Percentiles rank a stretch among this genome's conserved stretches.
phyloP scores from a whole-genome alignment of 2,329 filamentous ascomycete genomes.

The Pseudogymnoascus sp. region DNA sequence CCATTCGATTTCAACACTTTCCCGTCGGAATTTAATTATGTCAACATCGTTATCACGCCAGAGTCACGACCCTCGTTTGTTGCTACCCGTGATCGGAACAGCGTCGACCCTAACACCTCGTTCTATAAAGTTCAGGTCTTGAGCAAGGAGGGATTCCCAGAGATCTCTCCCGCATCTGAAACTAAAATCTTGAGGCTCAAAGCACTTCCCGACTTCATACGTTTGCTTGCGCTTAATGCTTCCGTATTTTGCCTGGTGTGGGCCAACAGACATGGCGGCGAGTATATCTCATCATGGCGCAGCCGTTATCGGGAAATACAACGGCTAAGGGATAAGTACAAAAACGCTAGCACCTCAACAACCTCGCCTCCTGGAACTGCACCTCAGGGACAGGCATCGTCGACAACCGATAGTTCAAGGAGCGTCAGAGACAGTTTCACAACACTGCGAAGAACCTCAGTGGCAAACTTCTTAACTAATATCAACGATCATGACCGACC shows the following conservation, averaged over 20 bases:
- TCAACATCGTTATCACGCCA: conserved; percentile 92
- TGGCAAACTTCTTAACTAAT: conserved; percentile 54
- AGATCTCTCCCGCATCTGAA: conserved; percentile 81
- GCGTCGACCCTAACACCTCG: conserved; percentile 29
- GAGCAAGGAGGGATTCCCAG: conserved; percentile 80
- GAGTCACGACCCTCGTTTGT: conserved; percentile 72
- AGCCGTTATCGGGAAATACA: conserved; percentile 79
- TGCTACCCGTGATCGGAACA: conserved; percentile 44
- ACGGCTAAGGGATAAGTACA: conserved; percentile 63
- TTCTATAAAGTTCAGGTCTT: conserved; percentile 90
- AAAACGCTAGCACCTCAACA: conserved; percentile 19
- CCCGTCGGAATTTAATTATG: conserved; percentile 89
- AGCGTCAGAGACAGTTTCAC: conserved; percentile 53
- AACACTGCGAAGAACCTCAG: conserved; percentile 52
- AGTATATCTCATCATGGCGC: conserved; percentile 84
- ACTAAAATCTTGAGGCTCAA: conserved; percentile 81
- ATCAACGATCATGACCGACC: conserved; percentile 48
- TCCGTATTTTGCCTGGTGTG: conserved; percentile 92
- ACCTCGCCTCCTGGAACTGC: conserved; percentile 17
- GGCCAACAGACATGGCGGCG: conserved; percentile 65
- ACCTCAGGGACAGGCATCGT: conserved; percentile 15
- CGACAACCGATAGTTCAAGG: conserved; percentile 25
- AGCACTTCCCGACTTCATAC: conserved; percentile 75
- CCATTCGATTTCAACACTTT: conserved; percentile 88
- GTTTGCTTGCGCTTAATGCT: conserved; percentile 83